These are phyloP conservation scores for Herpetomonas samuelpessoai DNA, from an alignment of 208 protist genomes.

Conservation along the genomic window DNA sequence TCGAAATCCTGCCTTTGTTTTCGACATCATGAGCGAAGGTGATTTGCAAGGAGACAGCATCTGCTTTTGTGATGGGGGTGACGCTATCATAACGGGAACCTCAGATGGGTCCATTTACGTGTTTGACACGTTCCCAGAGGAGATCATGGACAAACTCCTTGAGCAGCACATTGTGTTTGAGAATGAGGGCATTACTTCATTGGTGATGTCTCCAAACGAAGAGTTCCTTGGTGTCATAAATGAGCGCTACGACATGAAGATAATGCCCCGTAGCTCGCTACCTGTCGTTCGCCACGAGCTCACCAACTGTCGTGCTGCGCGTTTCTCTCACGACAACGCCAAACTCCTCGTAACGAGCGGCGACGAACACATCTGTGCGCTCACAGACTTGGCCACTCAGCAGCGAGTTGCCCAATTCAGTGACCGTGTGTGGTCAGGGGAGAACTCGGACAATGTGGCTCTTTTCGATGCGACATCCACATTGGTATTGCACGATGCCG, in stretches of 20 bases:
- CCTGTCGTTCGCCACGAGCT: conserved; percentile 55
- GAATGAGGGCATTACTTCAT: conserved; percentile 51
- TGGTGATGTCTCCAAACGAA: conserved; percentile 60
- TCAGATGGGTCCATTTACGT: conserved; percentile 73
- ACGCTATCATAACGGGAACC: conserved; percentile 75
- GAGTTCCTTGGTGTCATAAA: conserved; percentile 52
- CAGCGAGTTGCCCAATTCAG: conserved; percentile 57
- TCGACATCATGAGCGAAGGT: conserved; percentile 66
- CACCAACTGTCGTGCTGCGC: conserved; percentile 42
- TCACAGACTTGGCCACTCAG: conserved; percentile 67
- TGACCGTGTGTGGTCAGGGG: conserved; percentile 63
- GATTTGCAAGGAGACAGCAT: conserved; percentile 72
- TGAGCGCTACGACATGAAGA: conserved; percentile 33
- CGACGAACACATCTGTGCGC: conserved; percentile 51
- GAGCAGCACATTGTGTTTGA: conserved; percentile 86
- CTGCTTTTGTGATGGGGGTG: conserved; percentile 76
- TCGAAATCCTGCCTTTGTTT: conserved; percentile 77
- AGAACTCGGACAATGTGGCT: conserved; percentile 74
- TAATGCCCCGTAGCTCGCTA: conserved; percentile 65
- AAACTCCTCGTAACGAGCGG: conserved; percentile 56
- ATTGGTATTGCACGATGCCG: conserved; percentile 80
- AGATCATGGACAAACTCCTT: conserved; percentile 62
- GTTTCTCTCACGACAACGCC: conserved; percentile 67
- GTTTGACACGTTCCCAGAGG: conserved; percentile 83
- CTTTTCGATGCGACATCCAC: conserved; percentile 71